Base-by-base conservation (phyloP, 1,284 basidiomycete genomes). In the Tilletia walkeri region DNA sequence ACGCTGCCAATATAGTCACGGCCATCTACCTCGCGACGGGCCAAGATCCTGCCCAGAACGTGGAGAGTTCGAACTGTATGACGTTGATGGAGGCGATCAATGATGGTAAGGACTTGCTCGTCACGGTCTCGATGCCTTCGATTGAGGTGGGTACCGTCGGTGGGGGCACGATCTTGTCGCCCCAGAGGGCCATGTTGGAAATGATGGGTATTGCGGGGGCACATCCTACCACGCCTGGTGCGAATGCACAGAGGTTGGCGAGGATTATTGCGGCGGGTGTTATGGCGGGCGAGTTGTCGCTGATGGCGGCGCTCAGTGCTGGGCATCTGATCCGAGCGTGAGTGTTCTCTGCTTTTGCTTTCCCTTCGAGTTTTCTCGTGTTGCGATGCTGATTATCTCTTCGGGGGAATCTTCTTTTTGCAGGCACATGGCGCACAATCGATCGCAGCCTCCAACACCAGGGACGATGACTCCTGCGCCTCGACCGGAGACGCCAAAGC, bases 21-120 rank as follows among this genome's bases (percentile, higher is more conserved):
- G 86, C 96, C 6, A 88, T 99, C 76, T 99, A 92, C 87, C 86
- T 99, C 72, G 96, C 96, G 20, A 95, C 94, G 63, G 96, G 96
- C 30, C 96, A 99, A 86, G 96, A 99, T 82, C 96, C 96, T 2
- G 96, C 96, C 18, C 95, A 99, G 87, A 97, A 98, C 84, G 95
- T 99, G 34, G 96, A 97, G 86, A 95, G 92, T 74, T 95, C 94
- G 67, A 95, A 93, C 84, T 99, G 96, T 85, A 97, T 99, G 87
- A 99, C 95, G 6, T 86, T 96, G 67, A 98, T 98, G 95, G 96
- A 99, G 85, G 90, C 94, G 18, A 90, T 89, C 54, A 97, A 97
- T 86, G 88, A 91, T 76, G 94, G 91, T 70, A 87, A 92, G 79
- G 96, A 99, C 84, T 88, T 99, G 4, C 88, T 98, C 68, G 75